Conservation (phyloP, 2,329 filamentous ascomycete species). For the Aspergillus niger region DNA sequence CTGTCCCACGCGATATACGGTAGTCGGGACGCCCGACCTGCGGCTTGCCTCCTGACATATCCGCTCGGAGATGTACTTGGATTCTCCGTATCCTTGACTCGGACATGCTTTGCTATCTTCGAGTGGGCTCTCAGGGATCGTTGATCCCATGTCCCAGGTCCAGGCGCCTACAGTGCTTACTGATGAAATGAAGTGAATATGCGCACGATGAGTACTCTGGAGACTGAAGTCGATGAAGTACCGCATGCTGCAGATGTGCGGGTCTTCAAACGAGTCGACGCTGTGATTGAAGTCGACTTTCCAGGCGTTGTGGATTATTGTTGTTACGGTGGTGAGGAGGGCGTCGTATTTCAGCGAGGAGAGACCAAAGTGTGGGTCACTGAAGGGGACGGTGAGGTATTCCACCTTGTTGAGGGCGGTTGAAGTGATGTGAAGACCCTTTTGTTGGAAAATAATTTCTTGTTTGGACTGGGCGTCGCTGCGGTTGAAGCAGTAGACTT, state of each 20-base stretch:
- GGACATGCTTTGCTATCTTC: background rate
- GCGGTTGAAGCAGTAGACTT: background rate
- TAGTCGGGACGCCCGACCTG: background rate
- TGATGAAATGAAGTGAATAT: conserved; percentile 33
- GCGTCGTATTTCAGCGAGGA: conserved; percentile 21
- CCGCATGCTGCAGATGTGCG: conserved; percentile 31
- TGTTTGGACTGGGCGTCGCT: background rate
- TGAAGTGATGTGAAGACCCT: background rate
- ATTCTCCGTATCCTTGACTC: background rate
- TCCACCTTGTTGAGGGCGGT: background rate
- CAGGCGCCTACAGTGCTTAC: conserved; percentile 27
- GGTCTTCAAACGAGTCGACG: conserved; percentile 33
- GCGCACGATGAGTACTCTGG: conserved; percentile 17
- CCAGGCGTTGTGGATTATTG: conserved; percentile 43
- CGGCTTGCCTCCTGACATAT: background rate
- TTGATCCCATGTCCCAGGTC: background rate
- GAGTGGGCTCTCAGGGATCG: background rate
- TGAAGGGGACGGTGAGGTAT: background rate
- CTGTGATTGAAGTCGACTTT: conserved; percentile 38
- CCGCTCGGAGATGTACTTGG: background rate
- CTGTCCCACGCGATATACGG: background rate
- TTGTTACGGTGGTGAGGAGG: conserved; percentile 26
- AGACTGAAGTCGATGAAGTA: conserved; percentile 30
- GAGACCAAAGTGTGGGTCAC: background rate
- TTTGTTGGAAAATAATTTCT: background rate